Evolutionary conservation across 768 basidiomycete species (phyloP).

Genomic region (Boletus rubescentipes): DNA sequence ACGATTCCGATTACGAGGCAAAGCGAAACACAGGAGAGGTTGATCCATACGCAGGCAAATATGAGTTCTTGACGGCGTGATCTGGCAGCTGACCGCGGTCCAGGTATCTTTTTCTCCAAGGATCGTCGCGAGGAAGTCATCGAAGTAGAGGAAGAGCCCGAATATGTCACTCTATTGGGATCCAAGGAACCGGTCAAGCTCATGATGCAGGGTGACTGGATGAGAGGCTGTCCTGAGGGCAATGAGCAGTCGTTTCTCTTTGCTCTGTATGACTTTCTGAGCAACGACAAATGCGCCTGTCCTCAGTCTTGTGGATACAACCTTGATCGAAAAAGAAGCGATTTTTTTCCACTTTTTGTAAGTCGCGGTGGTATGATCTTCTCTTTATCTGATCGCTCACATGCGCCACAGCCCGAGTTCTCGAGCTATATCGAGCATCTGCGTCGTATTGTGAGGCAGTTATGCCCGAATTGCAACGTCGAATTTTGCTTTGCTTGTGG

Average conservation of each 20-base stretch:
- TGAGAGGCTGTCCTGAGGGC: constrained; percentile 95
- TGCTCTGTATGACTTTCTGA: constrained; percentile 74
- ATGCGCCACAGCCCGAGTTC: constrained; percentile 61
- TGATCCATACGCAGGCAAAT: constrained; percentile 85
- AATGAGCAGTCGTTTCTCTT: constrained; percentile 90
- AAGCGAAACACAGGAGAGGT: constrained; percentile 51
- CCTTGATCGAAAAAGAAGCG: constrained; percentile 60
- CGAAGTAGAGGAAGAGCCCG: constrained; percentile 82
- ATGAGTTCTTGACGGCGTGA: not conserved
- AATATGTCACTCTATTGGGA: constrained; percentile 43
- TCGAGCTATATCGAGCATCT: constrained; percentile 66
- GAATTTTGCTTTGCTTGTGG: constrained; percentile 77
- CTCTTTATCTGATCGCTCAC: constrained; percentile 10
- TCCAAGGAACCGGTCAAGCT: constrained; percentile 54
- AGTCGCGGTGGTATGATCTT: constrained; percentile 30
- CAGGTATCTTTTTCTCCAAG: constrained; percentile 94
- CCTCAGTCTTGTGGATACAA: constrained; percentile 71
- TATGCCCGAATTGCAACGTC: constrained; percentile 60
- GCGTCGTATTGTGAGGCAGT: constrained; percentile 51
- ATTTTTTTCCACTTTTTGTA: constrained; percentile 85
- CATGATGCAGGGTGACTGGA: constrained; percentile 91
- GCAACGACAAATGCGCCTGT: constrained; percentile 62
- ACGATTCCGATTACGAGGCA: constrained; percentile 76
- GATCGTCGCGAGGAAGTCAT: constrained; percentile 90
- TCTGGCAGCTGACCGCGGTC: constrained; percentile 4